A percentile compares a stretch with the other conserved stretches of the same genome.
Evolutionary conservation across 306 rosid genomes (phyloP).

Genomic region (Cicer bijugum): DNA sequence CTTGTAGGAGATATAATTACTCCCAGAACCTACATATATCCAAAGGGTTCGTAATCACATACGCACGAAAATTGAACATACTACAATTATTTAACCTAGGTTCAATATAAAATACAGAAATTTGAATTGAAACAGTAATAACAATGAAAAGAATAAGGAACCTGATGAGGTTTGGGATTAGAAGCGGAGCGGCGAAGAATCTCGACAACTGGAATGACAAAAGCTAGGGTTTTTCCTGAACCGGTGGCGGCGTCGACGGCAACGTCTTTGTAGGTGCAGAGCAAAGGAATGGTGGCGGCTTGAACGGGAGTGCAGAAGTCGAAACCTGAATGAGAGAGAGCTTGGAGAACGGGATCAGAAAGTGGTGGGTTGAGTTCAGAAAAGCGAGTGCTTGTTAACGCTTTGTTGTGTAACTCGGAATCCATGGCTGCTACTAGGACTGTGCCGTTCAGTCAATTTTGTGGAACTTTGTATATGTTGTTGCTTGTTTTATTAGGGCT

Average conservation of each 20-base stretch:
- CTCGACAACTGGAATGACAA: conserved; percentile 85
- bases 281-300: conserved; percentile 88
- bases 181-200: conserved; percentile 72
- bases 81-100: not conserved
- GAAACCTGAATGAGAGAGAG: conserved; percentile 60
- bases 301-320: conserved; percentile 94
- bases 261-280: conserved; percentile 85
- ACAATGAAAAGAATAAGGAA: conserved; percentile 22
- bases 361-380: conserved; percentile 79
- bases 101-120: not conserved
- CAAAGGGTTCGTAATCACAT: not conserved
- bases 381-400: conserved; percentile 78
- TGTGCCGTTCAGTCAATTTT: not conserved
- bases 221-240: conserved; percentile 91
- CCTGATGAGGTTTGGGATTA: conserved; percentile 80
- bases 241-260: conserved; percentile 99
- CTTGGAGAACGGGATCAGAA: conserved; percentile 65
- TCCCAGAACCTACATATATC: conserved; percentile 69
- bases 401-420: conserved; percentile 55
- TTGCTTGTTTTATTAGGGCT: not conserved
- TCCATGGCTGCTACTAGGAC: not conserved
- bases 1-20: conserved; percentile 86
- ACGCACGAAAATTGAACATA: not conserved
- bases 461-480: not conserved
- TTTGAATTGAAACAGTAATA: not conserved